Evolutionary conservation across 2,329 filamentous ascomycete genomes (phyloP).

Genomic region (Metarhizium album): DNA sequence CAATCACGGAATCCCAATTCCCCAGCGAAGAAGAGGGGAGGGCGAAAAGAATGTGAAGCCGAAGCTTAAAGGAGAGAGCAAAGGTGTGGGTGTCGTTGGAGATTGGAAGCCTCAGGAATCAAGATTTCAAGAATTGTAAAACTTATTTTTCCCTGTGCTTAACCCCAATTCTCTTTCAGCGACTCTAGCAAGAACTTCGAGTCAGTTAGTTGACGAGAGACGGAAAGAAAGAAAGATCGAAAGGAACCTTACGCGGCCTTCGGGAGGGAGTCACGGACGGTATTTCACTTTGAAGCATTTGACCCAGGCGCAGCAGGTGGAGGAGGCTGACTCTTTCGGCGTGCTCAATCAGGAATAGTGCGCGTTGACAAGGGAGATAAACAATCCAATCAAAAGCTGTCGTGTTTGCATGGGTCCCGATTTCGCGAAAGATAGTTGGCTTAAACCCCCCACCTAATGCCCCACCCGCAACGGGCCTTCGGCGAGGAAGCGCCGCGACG

Average conservation of each 20-base stretch:
- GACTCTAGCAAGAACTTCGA: not conserved
- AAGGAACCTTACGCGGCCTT: conserved; percentile 22
- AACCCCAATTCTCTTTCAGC: not conserved
- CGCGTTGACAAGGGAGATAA: conserved; percentile 3
- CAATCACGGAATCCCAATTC: not conserved
- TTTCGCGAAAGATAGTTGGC: conserved; percentile 17
- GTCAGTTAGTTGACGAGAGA: conserved; percentile 6
- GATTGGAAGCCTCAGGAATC: not conserved
- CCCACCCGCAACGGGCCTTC: conserved; percentile 20
- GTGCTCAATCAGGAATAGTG: conserved; percentile 30
- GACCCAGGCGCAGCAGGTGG: conserved; percentile 21
- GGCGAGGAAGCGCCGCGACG: conserved; percentile 19
- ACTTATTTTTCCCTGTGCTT: not conserved
- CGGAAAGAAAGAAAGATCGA: conserved; percentile 7
- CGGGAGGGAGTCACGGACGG: conserved; percentile 21
- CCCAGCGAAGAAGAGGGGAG: not conserved
- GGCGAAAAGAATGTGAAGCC: conserved; percentile 1
- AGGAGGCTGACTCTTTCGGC: conserved; percentile 31
- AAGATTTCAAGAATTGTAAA: not conserved
- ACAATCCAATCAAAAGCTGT: conserved; percentile 18
- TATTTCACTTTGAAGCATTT: conserved; percentile 21
- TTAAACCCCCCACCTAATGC: conserved; percentile 2
- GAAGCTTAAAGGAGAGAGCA: conserved; percentile 1
- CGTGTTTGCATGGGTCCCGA: conserved; percentile 5
- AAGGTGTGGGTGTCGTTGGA: not conserved